Evolutionary conservation across 306 rosid species (phyloP).

Genomic region (Prunus fruticosa): DNA sequence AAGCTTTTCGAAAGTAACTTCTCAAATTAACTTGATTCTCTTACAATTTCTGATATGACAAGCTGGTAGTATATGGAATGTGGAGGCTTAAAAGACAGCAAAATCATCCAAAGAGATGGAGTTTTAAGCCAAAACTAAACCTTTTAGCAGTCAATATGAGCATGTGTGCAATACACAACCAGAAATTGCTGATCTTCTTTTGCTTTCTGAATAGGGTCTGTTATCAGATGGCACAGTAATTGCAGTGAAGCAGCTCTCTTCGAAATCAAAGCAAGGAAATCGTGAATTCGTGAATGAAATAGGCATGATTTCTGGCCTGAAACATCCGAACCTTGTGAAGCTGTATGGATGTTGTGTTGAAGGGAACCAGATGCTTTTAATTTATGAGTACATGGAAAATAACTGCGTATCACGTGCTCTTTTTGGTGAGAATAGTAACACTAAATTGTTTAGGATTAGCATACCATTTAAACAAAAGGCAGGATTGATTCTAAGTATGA

Average conservation of each 20-base stretch:
- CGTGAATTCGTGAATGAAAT: constrained; percentile 94
- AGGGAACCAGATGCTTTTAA: constrained; percentile 76
- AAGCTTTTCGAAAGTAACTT: too few species aligned
- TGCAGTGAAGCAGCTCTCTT: constrained; percentile 90
- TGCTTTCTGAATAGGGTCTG: constrained; percentile 57
- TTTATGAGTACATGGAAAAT: constrained; percentile 93
- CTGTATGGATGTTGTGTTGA: constrained; percentile 90
- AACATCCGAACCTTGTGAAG: constrained; percentile 95
- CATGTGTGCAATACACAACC: not conserved
- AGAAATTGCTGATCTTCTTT: not conserved
- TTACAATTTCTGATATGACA: too few species aligned
- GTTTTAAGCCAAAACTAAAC: too few species aligned
- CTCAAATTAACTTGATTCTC: too few species aligned
- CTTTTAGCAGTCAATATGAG: not conserved
- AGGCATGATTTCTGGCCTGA: constrained; percentile 90
- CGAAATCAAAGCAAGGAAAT: constrained; percentile 96
- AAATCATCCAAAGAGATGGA: too few species aligned
- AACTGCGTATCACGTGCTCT: constrained; percentile 86
- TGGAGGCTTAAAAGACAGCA: too few species aligned
- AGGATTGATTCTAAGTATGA: not conserved
- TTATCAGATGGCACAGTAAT: constrained; percentile 78
- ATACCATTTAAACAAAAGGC: not conserved
- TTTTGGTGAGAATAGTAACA: constrained; percentile 55
- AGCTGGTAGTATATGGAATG: too few species aligned
- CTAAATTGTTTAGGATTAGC: constrained; percentile 5